phyloP scores from a whole-genome alignment of 2,329 filamentous ascomycete species.

The Cercospora sojina region DNA sequence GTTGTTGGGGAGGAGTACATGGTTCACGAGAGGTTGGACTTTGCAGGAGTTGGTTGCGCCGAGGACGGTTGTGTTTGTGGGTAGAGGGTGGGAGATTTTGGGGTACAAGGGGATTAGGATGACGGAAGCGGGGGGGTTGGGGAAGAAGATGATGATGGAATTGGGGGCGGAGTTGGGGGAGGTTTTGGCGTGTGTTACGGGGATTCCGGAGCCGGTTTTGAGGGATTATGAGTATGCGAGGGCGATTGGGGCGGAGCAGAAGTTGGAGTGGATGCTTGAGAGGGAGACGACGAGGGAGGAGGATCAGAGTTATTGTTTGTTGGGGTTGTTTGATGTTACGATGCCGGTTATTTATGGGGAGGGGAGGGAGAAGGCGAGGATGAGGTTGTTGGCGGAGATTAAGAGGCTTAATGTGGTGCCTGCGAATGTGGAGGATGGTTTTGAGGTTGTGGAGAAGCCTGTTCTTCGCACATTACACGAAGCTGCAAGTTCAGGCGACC shows the following conservation, averaged over 20 bases:
- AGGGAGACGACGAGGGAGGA: background rate
- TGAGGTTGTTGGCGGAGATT: background rate
- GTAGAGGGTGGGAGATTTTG: background rate
- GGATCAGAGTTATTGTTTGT: background rate
- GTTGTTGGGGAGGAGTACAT: background rate
- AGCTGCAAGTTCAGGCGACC: background rate
- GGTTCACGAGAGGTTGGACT: background rate
- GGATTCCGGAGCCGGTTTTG: background rate
- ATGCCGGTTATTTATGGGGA: background rate
- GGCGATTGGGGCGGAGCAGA: background rate
- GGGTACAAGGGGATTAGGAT: background rate
- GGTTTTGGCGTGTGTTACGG: background rate
- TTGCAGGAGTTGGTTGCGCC: background rate
- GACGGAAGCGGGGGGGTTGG: background rate
- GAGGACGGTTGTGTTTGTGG: background rate
- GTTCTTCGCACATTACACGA: background rate
- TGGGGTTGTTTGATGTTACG: background rate
- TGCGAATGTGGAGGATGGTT: background rate
- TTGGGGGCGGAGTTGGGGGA: background rate
- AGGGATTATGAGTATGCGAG: background rate
- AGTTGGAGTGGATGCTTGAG: background rate
- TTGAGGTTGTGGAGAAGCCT: constrained; percentile 6
- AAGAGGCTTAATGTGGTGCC: background rate
- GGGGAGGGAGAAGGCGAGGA: background rate
- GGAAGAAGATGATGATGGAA: background rate